Conservation (phyloP, 441 rosid genomes). For the Bocquillonia castaneifolia region DNA sequence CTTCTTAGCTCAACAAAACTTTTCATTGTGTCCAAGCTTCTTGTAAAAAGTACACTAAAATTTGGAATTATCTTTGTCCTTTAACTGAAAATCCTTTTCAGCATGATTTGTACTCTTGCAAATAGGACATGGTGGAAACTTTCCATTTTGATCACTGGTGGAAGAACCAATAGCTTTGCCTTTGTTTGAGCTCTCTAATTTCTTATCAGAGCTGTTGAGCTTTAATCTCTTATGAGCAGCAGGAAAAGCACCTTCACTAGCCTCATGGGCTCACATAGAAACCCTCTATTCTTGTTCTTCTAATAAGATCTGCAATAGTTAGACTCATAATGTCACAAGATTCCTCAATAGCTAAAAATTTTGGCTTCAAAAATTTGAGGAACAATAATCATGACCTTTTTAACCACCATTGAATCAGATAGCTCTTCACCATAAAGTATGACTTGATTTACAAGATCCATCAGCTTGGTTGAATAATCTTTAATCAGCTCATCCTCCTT, state of each 20-base stretch:
- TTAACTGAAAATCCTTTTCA: background rate
- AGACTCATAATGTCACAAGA: background rate
- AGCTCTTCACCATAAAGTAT: background rate
- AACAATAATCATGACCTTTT: background rate
- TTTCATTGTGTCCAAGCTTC: too few relatives aligned
- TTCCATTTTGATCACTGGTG: background rate
- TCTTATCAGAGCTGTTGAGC: background rate
- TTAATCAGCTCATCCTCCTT: background rate
- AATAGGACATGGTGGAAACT: background rate
- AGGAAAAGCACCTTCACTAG: background rate
- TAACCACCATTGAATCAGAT: background rate
- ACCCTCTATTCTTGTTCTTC: background rate
- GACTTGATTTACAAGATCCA: background rate
- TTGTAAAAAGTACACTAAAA: too few relatives aligned
- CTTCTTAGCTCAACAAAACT: too few relatives aligned
- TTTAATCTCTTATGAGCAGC: background rate
- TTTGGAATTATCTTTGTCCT: too few relatives aligned
- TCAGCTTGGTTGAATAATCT: background rate
- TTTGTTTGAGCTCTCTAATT: background rate
- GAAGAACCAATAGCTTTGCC: background rate
- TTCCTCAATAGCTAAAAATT: background rate
- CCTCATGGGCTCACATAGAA: background rate
- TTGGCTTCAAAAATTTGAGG: background rate
- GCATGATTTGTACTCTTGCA: background rate
- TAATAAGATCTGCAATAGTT: background rate